These are phyloP conservation scores for Cucurbita moschata DNA, from an alignment of 306 rosid genomes.

Conservation along the genomic window DNA sequence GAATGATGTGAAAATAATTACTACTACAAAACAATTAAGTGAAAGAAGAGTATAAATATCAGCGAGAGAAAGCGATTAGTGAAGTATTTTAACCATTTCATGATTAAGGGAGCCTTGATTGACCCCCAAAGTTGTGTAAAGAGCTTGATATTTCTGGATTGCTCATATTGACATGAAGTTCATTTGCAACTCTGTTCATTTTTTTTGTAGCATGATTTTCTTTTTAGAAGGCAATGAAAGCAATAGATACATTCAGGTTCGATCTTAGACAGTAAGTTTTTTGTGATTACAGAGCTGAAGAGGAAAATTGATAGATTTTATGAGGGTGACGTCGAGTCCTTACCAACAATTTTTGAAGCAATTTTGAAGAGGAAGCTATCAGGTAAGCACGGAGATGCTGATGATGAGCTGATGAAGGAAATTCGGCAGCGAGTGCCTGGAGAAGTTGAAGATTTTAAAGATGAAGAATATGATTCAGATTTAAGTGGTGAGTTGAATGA, in stretches of 20 bases:
- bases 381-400: slow-evolving; percentile 38
- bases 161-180: no score
- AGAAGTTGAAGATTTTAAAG: slow-evolving; percentile 15
- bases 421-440: slow-evolving; percentile 22
- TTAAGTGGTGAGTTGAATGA: slow-evolving; percentile 12
- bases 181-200: no score
- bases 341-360: slow-evolving; percentile 57
- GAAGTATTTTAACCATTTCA: not conserved
- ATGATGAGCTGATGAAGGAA: slow-evolving; percentile 40
- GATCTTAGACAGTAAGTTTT: not conserved
- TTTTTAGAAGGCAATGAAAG: not conserved
- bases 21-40: not conserved
- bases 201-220: not conserved
- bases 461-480: slow-evolving; percentile 17
- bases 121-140: not conserved
- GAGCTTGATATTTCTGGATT: not conserved
- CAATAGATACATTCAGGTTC: not conserved
- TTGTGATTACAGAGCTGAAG: slow-evolving; percentile 36
- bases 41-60: not conserved
- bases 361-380: slow-evolving; percentile 47
- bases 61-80: not conserved
- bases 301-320: slow-evolving; percentile 36
- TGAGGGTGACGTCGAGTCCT: slow-evolving; percentile 42
- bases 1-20: not conserved
- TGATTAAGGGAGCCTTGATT: not conserved